Base-by-base conservation (phyloP, 75 land plant species). In the Cryptomeria japonica region DNA sequence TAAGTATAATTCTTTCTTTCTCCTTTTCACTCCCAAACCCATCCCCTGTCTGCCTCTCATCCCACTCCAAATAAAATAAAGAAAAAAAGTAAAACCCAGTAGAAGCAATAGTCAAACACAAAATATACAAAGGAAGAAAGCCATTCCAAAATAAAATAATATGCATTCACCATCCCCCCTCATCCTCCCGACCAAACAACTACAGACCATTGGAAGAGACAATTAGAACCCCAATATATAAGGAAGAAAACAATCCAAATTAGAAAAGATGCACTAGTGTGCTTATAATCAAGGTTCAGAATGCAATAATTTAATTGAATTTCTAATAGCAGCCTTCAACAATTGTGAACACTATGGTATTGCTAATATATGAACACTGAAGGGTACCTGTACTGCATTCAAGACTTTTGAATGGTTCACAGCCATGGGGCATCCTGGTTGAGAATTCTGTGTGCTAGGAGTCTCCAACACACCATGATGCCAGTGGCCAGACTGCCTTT, bases 401-500 rank as follows among this genome's bases (percentile, higher is more conserved):
- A 95, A 85, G 34, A 95, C 96, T 90, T 92, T 95, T 36, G 96
- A 90, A 87, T 95, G 96, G 80, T 92, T 91, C 31, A 96, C 96
- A 86, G 92, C 94, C 79, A 87, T 51, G 37, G 95, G 87, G 22
- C 90, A 92, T 83, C 89, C 88, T 83, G 92, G 88, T 58, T 51
- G 88, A 39, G 90, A 87, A 49, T 86, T 93, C 85, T 90, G 90
- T 13, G 92, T 87, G 73, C 92, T 93, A 28, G 90, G 89, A 85
- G 88, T 89, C 83, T 91, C 88, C 53, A 96, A 87, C 49, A 89
- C 88, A 31, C 97, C 96, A 83, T 85, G 83, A 86, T 92, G 91
- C 96, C 96, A 95, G 83, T 95, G 90, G 32, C 95, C 96, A n/a
- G 95, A 92, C 80, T 93, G 96, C 7, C 93, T 91, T 87, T 95